Percentiles rank a stretch among this genome's conserved stretches.
Conservation (phyloP, 163 green algal species). For the Smithsoniella earleae region DNA sequence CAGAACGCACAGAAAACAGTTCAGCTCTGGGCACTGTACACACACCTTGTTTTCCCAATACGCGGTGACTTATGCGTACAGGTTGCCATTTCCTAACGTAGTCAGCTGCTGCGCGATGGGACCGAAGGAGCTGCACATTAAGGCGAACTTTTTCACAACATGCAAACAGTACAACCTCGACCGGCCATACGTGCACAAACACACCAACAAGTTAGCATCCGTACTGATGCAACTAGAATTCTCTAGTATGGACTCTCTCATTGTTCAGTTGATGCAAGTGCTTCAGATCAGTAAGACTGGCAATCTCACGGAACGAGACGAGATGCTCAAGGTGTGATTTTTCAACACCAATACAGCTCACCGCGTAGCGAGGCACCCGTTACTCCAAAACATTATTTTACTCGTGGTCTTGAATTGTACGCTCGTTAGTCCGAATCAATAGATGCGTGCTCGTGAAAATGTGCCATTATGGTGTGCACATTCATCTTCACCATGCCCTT, state of each 20-base stretch:
- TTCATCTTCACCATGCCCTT: too few species aligned
- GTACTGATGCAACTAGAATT: slow-evolving; percentile 23
- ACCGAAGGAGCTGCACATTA: slow-evolving; percentile 28
- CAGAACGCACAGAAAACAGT: background rate
- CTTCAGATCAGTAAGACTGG: slow-evolving; percentile 25
- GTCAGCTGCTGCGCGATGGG: background rate
- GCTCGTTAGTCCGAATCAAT: too few species aligned
- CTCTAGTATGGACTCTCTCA: slow-evolving; percentile 27
- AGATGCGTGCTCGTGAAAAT: too few species aligned
- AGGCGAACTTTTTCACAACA: slow-evolving; percentile 15
- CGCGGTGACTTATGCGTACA: slow-evolving; percentile 34
- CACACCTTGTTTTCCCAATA: too few species aligned
- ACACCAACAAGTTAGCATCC: background rate
- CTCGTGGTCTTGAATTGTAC: too few species aligned
- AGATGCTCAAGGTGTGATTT: slow-evolving; percentile 11
- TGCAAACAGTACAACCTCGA: slow-evolving; percentile 25
- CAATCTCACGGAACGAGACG: slow-evolving; percentile 13
- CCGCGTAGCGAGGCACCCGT: too few species aligned
- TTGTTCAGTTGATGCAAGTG: slow-evolving; percentile 26
- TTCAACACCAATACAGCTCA: too few species aligned
- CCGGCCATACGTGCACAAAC: slow-evolving; percentile 13
- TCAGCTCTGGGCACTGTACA: too few species aligned
- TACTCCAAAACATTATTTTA: too few species aligned
- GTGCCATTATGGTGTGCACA: too few species aligned
- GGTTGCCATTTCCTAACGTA: slow-evolving; percentile 44